phyloP scores from a whole-genome alignment of 140 eudicot species.

The Senecio squalidus region DNA sequence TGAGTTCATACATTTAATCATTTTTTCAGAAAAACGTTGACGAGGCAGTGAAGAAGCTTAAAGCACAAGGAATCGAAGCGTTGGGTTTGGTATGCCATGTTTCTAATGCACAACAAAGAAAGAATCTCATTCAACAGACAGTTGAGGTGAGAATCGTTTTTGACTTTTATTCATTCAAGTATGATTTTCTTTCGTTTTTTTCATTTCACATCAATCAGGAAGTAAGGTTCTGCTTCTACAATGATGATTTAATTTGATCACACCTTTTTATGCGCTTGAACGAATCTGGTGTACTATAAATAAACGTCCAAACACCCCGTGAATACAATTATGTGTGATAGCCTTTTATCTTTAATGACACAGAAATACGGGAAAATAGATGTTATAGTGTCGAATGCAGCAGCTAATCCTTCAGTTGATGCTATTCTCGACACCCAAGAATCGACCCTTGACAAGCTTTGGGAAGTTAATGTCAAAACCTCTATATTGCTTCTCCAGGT shows the following conservation, averaged over 20 bases:
- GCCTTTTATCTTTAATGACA: slow-evolving; percentile 5
- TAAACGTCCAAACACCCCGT: not conserved
- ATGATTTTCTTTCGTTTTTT: not conserved
- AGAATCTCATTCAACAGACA: slow-evolving; percentile 63
- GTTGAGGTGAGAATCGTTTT: slow-evolving; percentile 38
- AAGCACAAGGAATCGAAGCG: slow-evolving; percentile 59
- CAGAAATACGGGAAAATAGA: slow-evolving; percentile 92
- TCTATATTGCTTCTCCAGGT: slow-evolving; percentile 77
- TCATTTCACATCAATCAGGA: too few species aligned
- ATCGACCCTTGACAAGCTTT: slow-evolving; percentile 80
- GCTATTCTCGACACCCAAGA: slow-evolving; percentile 65
- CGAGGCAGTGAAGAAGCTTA: slow-evolving; percentile 73
- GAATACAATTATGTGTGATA: not conserved
- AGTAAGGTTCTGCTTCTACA: too few species aligned
- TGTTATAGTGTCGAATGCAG: slow-evolving; percentile 91
- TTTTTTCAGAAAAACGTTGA: slow-evolving; percentile 66
- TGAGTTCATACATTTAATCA: not conserved
- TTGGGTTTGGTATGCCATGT: slow-evolving; percentile 88
- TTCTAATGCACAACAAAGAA: slow-evolving; percentile 79
- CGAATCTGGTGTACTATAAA: not conserved
- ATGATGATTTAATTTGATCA: too few species aligned
- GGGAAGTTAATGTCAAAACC: slow-evolving; percentile 87
- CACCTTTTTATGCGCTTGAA: too few species aligned
- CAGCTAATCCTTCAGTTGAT: slow-evolving; percentile 72
- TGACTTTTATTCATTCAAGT: not conserved